phyloP scores from a whole-genome alignment of 2,329 filamentous ascomycete species.

The Fusarium buxicola region DNA sequence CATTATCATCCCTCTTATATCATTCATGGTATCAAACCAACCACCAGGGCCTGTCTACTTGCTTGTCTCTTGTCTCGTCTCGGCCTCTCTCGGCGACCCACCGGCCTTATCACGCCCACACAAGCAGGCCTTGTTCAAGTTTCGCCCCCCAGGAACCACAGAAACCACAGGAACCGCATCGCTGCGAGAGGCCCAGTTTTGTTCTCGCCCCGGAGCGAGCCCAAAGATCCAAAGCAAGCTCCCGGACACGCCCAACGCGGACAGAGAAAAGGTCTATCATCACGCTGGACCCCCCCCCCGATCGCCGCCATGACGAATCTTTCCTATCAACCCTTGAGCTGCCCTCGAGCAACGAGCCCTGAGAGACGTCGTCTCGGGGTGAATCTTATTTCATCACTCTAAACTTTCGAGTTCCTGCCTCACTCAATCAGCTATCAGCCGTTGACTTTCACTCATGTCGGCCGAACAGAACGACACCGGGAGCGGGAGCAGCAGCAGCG shows the following conservation, averaged over 20 bases:
- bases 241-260: neutral
- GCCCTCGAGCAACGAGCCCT: conserved; percentile 21
- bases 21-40: conserved; percentile 9
- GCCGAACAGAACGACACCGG: conserved; percentile 46
- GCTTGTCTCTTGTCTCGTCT: conserved; percentile 35
- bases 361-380: conserved; percentile 34
- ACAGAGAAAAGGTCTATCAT: conserved; percentile 30
- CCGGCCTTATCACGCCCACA: conserved; percentile 43
- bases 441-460: conserved; percentile 28
- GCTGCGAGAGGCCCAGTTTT: conserved; percentile 42
- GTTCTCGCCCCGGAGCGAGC: conserved; percentile 40
- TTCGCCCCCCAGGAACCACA: conserved; percentile 32
- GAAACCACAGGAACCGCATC: conserved; percentile 27
- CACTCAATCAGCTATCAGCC: neutral
- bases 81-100: conserved; percentile 49
- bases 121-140: conserved; percentile 17
- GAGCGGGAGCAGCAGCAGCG: conserved; percentile 41
- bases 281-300: conserved; percentile 27
- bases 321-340: conserved; percentile 26
- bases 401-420: conserved; percentile 11
- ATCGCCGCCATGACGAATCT: conserved; percentile 39
- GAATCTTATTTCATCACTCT: conserved; percentile 12
- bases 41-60: conserved; percentile 12
- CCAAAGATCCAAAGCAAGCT: conserved; percentile 30
- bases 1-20: conserved; percentile 33